phyloP scores from a whole-genome alignment of 2,329 filamentous ascomycete species.

The Neofusicoccum umdonicola region DNA sequence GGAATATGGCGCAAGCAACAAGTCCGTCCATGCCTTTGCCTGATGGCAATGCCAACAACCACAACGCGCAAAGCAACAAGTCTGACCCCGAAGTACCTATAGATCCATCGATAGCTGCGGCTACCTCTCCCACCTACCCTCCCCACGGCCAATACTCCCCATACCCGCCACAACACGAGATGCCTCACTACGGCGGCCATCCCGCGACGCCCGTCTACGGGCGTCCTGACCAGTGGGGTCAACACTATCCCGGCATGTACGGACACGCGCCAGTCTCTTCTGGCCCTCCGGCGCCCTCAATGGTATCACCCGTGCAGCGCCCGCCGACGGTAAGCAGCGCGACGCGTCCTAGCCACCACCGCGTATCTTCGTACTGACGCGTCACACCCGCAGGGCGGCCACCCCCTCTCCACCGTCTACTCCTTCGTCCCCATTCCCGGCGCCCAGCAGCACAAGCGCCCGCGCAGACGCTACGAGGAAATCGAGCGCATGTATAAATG shows the following conservation, averaged over 20 bases:
- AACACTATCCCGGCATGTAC: slow-evolving; percentile 54
- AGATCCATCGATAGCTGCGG: slow-evolving; percentile 96
- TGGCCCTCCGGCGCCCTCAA: slow-evolving; percentile 55
- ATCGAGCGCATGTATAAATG: slow-evolving; percentile 99
- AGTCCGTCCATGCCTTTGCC: slow-evolving; percentile 92
- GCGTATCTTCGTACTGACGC: slow-evolving; percentile 7
- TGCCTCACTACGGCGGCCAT: slow-evolving; percentile 73
- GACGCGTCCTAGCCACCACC: neutral
- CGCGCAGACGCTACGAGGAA: slow-evolving; percentile 89
- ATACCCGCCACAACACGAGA: slow-evolving; percentile 81
- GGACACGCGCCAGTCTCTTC: slow-evolving; percentile 56
- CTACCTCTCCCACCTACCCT: slow-evolving; percentile 87
- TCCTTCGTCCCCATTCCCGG: slow-evolving; percentile 97
- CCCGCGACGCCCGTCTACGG: slow-evolving; percentile 62
- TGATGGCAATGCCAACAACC: slow-evolving; percentile 72
- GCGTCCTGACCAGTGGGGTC: slow-evolving; percentile 68
- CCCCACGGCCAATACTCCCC: slow-evolving; percentile 79
- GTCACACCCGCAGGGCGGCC: slow-evolving; percentile 43
- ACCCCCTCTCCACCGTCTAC: slow-evolving; percentile 74
- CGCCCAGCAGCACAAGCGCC: slow-evolving; percentile 94
- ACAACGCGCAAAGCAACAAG: slow-evolving; percentile 69
- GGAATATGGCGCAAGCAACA: slow-evolving; percentile 98
- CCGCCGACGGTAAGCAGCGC: slow-evolving; percentile 59
- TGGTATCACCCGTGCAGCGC: slow-evolving; percentile 60
- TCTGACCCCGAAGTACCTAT: slow-evolving; percentile 97